Conservation (phyloP, 768 basidiomycete species). For the Clitopilus hobsonii region DNA sequence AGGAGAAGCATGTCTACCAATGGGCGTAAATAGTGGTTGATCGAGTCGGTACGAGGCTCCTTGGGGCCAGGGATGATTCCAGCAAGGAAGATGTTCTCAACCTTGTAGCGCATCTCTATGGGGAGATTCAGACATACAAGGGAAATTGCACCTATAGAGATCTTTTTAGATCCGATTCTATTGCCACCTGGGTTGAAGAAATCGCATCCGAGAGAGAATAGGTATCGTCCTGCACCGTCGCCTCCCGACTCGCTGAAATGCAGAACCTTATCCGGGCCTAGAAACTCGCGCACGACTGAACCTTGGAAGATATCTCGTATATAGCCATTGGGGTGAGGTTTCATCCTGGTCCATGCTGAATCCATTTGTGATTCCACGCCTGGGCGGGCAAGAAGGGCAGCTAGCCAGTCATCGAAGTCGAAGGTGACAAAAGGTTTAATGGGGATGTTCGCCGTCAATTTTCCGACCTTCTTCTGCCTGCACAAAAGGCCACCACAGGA, state of each 20-base stretch:
- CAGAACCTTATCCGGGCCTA: constrained; percentile 17
- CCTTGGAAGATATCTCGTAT: constrained; percentile 23
- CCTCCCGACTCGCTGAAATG: constrained; percentile 14
- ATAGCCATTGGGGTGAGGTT: not conserved
- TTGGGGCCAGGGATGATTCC: constrained; percentile 30
- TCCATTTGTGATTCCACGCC: constrained; percentile 22
- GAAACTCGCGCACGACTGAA: constrained; percentile 15
- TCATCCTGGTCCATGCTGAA: constrained; percentile 10
- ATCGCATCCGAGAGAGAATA: constrained; percentile 27
- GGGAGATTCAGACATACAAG: constrained; percentile 34
- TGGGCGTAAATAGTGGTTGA: constrained; percentile 21
- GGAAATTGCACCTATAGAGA: constrained; percentile 25
- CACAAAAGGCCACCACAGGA: not conserved
- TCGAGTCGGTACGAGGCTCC: constrained; percentile 19
- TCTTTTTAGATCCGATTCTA: constrained; percentile 17
- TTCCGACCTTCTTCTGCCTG: not conserved
- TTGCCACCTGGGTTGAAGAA: constrained; percentile 30
- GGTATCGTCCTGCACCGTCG: constrained; percentile 17
- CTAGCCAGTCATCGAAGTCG: constrained; percentile 24
- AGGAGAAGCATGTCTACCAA: constrained; percentile 20
- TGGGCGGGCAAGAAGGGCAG: constrained; percentile 15
- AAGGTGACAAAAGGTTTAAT: constrained; percentile 16
- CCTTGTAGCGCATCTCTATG: constrained; percentile 17
- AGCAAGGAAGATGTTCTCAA: constrained; percentile 29
- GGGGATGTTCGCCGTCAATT: constrained; percentile 6